Evolutionary conservation across 108 stramenopile genomes (phyloP).

Genomic region (Cyclotella sp.): DNA sequence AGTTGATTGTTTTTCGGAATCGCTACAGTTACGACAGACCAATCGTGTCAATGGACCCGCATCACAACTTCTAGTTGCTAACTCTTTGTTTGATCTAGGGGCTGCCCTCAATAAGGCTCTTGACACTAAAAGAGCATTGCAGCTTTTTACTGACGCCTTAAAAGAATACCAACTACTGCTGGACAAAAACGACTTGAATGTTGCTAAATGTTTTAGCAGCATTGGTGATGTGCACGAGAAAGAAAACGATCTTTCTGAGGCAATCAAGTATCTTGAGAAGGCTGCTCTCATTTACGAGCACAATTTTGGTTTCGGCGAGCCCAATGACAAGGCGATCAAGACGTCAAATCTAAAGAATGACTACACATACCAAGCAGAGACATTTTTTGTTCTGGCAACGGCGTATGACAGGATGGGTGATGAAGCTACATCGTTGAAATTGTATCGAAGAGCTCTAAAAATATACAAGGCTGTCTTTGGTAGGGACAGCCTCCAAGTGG

Average conservation of each 20-base stretch:
- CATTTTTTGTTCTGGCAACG: conserved; percentile 42
- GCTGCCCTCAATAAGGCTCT: conserved; percentile 36
- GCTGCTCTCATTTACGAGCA: conserved; percentile 39
- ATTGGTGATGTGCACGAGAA: conserved; percentile 45
- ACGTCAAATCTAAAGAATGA: conserved; percentile 25
- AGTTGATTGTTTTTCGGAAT: conserved; percentile 41
- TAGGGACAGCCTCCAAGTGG: conserved; percentile 45
- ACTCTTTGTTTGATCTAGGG: conserved; percentile 50
- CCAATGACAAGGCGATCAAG: conserved; percentile 45
- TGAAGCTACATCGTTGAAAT: conserved; percentile 41
- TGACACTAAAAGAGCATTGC: conserved; percentile 39
- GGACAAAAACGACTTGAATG: conserved; percentile 40
- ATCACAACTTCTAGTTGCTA: conserved; percentile 44
- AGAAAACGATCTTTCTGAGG: conserved; percentile 42
- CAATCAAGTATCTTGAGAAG: conserved; percentile 26
- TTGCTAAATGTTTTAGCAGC: conserved; percentile 40
- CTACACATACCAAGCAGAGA: conserved; percentile 45
- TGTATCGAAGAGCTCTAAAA: conserved; percentile 41
- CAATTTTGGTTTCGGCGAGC: conserved; percentile 34
- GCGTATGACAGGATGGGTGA: conserved; percentile 39
- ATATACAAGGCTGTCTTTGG: conserved; percentile 48
- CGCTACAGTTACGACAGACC: conserved; percentile 40
- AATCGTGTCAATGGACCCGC: conserved; percentile 22
- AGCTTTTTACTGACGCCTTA: conserved; percentile 47
- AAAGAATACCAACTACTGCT: conserved; percentile 48